Evolutionary conservation across 192 early-diverging fungal genomes (phyloP).

Genomic region (Gryganskiella cystojenkinii): DNA sequence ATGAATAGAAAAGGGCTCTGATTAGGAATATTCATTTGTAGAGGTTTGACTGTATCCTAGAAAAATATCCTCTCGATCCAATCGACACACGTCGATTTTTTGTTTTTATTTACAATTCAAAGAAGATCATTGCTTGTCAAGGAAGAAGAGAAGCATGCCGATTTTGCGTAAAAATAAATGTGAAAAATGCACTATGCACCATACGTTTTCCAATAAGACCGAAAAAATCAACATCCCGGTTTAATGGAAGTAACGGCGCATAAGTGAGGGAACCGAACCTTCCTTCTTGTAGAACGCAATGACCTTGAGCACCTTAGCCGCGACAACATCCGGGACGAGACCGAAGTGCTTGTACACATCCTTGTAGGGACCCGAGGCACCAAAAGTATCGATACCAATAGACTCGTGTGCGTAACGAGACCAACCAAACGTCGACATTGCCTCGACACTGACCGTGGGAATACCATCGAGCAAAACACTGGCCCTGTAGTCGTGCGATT

Average conservation of each 20-base stretch:
- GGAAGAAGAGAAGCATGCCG: not conserved
- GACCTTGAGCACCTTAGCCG: slow-evolving; percentile 82
- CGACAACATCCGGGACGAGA: slow-evolving; percentile 79
- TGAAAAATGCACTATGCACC: no score
- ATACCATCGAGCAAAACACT: slow-evolving; percentile 83
- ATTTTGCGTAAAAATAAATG: no score
- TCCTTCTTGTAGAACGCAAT: slow-evolving; percentile 79
- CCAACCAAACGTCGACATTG: slow-evolving; percentile 90
- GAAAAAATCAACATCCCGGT: not conserved
- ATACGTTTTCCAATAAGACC: no score
- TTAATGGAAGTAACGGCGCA: slow-evolving; percentile 52
- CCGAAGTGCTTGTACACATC: slow-evolving; percentile 89
- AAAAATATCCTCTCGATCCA: no score
- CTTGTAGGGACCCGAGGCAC: slow-evolving; percentile 83
- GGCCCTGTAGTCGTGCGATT: slow-evolving; percentile 82
- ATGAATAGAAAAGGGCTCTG: no score
- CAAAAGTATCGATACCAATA: slow-evolving; percentile 92
- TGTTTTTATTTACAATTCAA: not conserved
- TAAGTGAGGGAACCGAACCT: slow-evolving; percentile 55
- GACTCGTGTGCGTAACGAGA: slow-evolving; percentile 88
- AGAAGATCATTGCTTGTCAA: not conserved
- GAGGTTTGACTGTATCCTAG: no score
- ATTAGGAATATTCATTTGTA: no score
- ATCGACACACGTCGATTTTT: no score
- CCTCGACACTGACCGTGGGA: slow-evolving; percentile 91